Percentiles rank a stretch among this genome's conserved stretches.
Conservation (phyloP, 2,329 filamentous ascomycete species). For the Neopestalotiopsis rosae region DNA sequence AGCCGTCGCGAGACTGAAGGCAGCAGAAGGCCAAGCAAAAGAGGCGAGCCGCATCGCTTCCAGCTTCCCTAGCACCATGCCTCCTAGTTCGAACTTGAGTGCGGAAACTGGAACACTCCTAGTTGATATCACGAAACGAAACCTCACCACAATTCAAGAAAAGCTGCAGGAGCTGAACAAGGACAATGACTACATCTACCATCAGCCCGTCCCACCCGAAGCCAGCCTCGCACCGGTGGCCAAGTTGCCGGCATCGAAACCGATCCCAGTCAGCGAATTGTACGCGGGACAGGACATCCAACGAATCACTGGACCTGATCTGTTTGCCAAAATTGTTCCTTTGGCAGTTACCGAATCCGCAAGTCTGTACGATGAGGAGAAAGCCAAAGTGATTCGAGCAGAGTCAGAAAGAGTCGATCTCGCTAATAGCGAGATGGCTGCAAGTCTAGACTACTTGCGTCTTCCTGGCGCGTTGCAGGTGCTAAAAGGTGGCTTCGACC, state of each 20-base stretch:
- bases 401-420: constrained; percentile 93
- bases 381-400: constrained; percentile 91
- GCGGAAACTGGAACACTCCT: constrained; percentile 78
- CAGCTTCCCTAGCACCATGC: constrained; percentile 79
- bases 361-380: constrained; percentile 97
- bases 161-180: constrained; percentile 78
- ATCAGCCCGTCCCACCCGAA: constrained; percentile 87
- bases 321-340: constrained; percentile 96
- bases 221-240: constrained; percentile 81
- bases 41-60: constrained; percentile 79
- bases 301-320: constrained; percentile 92
- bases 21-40: constrained; percentile 78
- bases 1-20: constrained; percentile 81
- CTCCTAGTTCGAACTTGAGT: constrained; percentile 81
- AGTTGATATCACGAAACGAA: constrained; percentile 83
- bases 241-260: constrained; percentile 93
- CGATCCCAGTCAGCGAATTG: constrained; percentile 93
- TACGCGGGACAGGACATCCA: constrained; percentile 98
- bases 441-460: constrained; percentile 91
- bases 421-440: constrained; percentile 94
- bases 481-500: constrained; percentile 89
- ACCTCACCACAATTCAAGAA: constrained; percentile 80
- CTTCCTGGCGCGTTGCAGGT: constrained; percentile 89
- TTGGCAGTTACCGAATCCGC: constrained; percentile 96
- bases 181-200: constrained; percentile 99